Evolutionary conservation across 257 asterid species (phyloP).

Genomic region (Ehretia macrophylla): DNA sequence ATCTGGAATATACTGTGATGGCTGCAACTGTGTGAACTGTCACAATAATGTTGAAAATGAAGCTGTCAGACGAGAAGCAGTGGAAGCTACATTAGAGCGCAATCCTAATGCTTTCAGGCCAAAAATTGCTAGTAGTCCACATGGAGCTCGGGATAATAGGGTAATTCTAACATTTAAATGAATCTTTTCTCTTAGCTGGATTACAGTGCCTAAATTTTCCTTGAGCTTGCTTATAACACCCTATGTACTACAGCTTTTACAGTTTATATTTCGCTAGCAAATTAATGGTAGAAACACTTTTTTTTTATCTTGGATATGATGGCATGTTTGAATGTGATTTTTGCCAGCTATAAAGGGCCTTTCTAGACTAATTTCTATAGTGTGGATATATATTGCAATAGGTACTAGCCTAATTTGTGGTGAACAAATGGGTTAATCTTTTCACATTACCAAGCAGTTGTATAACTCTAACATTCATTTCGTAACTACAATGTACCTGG

Average conservation of each 20-base stretch:
- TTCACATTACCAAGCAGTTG: too few species aligned
- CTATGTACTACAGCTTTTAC: not conserved
- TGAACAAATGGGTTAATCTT: too few species aligned
- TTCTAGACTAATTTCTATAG: too few species aligned
- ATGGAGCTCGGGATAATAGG: conserved; percentile 18
- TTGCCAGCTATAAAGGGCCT: too few species aligned
- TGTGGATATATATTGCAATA: too few species aligned
- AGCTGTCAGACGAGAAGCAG: conserved; percentile 29
- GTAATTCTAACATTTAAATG: conserved; percentile 1
- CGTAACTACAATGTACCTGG: too few species aligned
- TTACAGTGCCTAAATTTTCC: not conserved
- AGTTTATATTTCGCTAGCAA: not conserved
- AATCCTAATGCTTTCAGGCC: conserved; percentile 30
- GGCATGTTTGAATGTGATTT: too few species aligned
- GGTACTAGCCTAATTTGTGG: too few species aligned
- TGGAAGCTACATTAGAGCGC: conserved; percentile 27
- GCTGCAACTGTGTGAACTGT: conserved; percentile 28
- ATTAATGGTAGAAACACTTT: too few species aligned
- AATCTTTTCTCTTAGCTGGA: not conserved
- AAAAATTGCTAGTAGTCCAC: conserved; percentile 20
- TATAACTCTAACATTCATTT: too few species aligned
- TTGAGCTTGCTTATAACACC: not conserved
- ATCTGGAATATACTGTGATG: conserved; percentile 32
- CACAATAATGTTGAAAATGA: conserved; percentile 26
- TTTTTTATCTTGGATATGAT: too few species aligned